Conservation (phyloP, 495 filamentous ascomycete species). For the Penicillium bialowiezense region DNA sequence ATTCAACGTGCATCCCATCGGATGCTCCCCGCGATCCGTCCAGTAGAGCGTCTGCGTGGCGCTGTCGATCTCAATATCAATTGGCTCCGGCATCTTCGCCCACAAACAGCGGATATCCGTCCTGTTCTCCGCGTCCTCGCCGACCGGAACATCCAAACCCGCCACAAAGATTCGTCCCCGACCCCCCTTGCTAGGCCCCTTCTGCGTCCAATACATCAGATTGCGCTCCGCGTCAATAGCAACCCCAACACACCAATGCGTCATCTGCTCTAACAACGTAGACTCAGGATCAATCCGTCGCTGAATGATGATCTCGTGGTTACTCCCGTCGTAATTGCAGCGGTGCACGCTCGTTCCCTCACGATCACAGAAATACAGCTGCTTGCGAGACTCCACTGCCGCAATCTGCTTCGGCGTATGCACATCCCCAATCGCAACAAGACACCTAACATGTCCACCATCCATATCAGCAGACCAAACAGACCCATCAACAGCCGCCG, state of each 20-base stretch:
- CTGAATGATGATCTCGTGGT: slow-evolving; percentile 41
- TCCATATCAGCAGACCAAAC: slow-evolving; percentile 45
- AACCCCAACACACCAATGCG: slow-evolving; percentile 54
- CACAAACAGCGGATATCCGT: slow-evolving; percentile 44
- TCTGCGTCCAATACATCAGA: slow-evolving; percentile 58
- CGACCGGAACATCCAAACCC: slow-evolving; percentile 31
- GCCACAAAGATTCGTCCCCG: slow-evolving; percentile 49
- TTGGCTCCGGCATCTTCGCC: slow-evolving; percentile 48
- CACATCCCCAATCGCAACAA: slow-evolving; percentile 35
- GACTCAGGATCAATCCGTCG: slow-evolving; percentile 17
- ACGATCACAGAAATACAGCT: slow-evolving; percentile 54
- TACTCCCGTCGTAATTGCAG: slow-evolving; percentile 43
- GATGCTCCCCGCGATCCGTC: slow-evolving; percentile 54
- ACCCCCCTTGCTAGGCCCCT: slow-evolving; percentile 46
- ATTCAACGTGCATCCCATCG: slow-evolving; percentile 28
- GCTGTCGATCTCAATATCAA: slow-evolving; percentile 51
- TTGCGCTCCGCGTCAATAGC: slow-evolving; percentile 32
- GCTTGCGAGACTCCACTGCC: slow-evolving; percentile 24
- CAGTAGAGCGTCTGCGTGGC: slow-evolving; percentile 43
- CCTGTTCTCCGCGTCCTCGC: slow-evolving; percentile 25
- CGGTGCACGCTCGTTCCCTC: slow-evolving; percentile 50
- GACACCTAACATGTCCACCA: slow-evolving; percentile 35
- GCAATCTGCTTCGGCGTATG: slow-evolving; percentile 56
- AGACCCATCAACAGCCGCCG: slow-evolving; percentile 37
- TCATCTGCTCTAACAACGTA: slow-evolving; percentile 25